Evolutionary conservation across 805 yeast species (phyloP).

Genomic region (Saturnispora kantuleensis): DNA sequence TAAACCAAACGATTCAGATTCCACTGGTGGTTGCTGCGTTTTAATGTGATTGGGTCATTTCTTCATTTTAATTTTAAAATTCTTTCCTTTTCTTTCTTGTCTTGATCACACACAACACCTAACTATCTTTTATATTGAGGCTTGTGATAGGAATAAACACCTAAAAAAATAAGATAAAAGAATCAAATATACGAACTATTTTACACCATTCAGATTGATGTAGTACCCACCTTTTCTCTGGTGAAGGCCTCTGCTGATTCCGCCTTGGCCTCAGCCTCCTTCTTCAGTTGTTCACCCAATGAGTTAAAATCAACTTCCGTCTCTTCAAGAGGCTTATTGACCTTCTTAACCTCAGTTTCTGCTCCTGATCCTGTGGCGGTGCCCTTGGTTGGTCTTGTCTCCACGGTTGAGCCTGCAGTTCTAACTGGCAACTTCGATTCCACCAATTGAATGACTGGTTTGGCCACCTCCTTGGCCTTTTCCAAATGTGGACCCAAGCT

Average conservation of each 20-base stretch:
- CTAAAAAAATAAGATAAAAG: neutral
- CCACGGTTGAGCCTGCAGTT: conserved; percentile 66
- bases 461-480: conserved; percentile 46
- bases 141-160: too few species aligned
- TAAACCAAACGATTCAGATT: conserved; percentile 11
- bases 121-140: neutral
- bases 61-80: neutral
- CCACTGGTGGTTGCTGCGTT: conserved; percentile 28
- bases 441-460: conserved; percentile 57
- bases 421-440: conserved; percentile 49
- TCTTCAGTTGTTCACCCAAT: conserved; percentile 13
- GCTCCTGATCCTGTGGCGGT: conserved; percentile 5
- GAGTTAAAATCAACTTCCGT: conserved; percentile 13
- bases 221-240: conserved; percentile 11
- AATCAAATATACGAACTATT: neutral
- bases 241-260: conserved; percentile 9
- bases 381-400: conserved; percentile 17
- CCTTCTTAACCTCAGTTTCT: conserved; percentile 3
- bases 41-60: conserved; percentile 18
- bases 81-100: neutral
- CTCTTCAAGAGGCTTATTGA: conserved; percentile 4
- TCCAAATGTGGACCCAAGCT: conserved; percentile 49
- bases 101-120: neutral
- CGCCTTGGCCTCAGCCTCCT: conserved; percentile 10
- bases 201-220: conserved; percentile 1